Evolutionary conservation across 2,329 filamentous ascomycete genomes (phyloP).

Genomic region (Fusarium buxicola): DNA sequence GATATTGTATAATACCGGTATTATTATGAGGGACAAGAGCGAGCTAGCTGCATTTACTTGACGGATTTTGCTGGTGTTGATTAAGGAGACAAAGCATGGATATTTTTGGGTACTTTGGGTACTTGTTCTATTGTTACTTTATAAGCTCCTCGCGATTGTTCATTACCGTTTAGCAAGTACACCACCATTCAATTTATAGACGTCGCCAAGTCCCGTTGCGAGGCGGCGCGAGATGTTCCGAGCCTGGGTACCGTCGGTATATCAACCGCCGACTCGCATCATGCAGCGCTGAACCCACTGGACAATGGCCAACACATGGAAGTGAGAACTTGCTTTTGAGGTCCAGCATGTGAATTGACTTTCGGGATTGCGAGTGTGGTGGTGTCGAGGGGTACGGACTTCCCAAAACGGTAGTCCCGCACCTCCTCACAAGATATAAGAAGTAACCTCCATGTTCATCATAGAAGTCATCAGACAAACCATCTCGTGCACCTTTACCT

Average conservation of each 20-base stretch:
- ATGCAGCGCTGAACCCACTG: not conserved
- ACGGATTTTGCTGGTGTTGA: slow-evolving; percentile 27
- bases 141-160: too few relatives aligned
- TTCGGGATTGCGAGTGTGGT: slow-evolving; percentile 6
- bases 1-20: slow-evolving; percentile 43
- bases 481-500: not conserved
- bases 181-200: too few relatives aligned
- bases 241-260: slow-evolving; percentile 13
- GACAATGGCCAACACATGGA: not conserved
- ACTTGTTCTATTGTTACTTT: not conserved
- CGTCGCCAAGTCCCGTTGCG: too few relatives aligned
- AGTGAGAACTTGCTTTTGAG: slow-evolving; percentile 10
- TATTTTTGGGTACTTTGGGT: slow-evolving; percentile 23
- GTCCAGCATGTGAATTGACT: not conserved
- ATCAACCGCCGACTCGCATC: slow-evolving; percentile 7
- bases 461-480: slow-evolving; percentile 2
- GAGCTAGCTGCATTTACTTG: slow-evolving; percentile 16
- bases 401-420: slow-evolving; percentile 48
- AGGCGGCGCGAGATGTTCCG: slow-evolving; percentile 8
- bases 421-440: slow-evolving; percentile 38
- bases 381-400: slow-evolving; percentile 39
- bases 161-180: too few relatives aligned
- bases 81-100: slow-evolving; percentile 17
- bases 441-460: slow-evolving; percentile 1
- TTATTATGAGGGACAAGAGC: slow-evolving; percentile 28